These are phyloP conservation scores for Coix lacrymajobi DNA, from an alignment of 176 grass and related monocot genomes.

Conservation along the genomic window DNA sequence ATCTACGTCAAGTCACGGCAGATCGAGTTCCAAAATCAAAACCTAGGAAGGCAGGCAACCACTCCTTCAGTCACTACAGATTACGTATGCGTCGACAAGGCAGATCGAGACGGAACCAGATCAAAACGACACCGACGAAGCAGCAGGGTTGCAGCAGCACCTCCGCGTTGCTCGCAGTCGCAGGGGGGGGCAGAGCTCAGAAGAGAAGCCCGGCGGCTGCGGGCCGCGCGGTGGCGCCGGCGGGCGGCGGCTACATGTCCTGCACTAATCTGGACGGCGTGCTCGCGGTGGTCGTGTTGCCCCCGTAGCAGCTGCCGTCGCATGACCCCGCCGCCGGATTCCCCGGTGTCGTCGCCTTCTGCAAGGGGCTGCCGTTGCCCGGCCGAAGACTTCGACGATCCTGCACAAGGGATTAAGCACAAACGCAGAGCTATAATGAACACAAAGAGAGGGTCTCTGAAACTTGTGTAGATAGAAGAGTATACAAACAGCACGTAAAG, in stretches of 20 bases:
- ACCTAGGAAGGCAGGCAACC: neutral
- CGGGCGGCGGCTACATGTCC: constrained; percentile 37
- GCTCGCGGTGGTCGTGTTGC: constrained; percentile 43
- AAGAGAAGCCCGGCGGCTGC: neutral
- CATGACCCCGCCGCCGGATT: constrained; percentile 24
- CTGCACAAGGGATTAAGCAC: neutral
- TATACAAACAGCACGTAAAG: neutral
- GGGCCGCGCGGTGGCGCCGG: neutral
- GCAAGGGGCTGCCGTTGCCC: constrained; percentile 42
- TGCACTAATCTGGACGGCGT: constrained; percentile 39
- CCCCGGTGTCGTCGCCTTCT: constrained; percentile 38
- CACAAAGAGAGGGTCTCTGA: neutral
- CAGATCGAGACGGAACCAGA: neutral
- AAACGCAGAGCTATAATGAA: neutral
- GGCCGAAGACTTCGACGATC: constrained; percentile 55
- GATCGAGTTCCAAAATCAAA: neutral
- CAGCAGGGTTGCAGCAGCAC: neutral
- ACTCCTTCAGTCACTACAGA: neutral
- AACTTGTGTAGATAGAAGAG: neutral
- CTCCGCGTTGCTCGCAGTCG: neutral
- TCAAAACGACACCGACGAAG: constrained; percentile 8
- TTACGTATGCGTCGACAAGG: neutral
- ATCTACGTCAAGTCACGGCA: constrained; percentile 15
- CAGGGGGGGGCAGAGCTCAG: neutral
- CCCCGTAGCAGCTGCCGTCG: constrained; percentile 53